phyloP scores from a whole-genome alignment of 1,284 basidiomycete genomes.

The Sporisorium exsertum region DNA sequence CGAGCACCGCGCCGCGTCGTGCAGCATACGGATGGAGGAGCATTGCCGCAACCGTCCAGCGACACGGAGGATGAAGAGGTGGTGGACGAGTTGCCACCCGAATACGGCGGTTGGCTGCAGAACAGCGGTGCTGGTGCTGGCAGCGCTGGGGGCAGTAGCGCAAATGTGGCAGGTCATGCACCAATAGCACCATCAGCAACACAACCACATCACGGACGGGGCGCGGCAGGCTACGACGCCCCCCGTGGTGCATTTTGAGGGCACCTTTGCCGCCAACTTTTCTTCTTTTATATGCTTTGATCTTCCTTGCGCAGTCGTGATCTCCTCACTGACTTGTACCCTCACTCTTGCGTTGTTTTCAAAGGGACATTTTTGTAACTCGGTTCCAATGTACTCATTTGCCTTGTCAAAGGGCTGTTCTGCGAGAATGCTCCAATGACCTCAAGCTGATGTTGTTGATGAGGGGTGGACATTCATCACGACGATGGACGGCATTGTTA shows the following conservation, averaged over 20 bases:
- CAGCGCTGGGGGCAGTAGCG: too few species aligned
- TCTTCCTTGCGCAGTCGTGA: background rate
- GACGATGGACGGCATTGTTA: background rate
- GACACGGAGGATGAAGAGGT: slow-evolving; percentile 50
- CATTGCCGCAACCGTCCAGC: slow-evolving; percentile 43
- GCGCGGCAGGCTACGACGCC: slow-evolving; percentile 3
- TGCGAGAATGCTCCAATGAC: background rate
- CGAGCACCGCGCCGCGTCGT: slow-evolving; percentile 28
- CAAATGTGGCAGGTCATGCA: background rate
- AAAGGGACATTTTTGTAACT: background rate
- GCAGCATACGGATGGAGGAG: slow-evolving; percentile 49
- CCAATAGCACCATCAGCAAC: background rate
- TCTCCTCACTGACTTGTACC: too few species aligned
- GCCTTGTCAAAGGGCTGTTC: background rate
- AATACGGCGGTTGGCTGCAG: slow-evolving; percentile 53
- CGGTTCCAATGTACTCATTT: background rate
- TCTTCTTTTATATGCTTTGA: background rate
- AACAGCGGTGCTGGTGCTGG: background rate
- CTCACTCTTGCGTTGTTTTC: background rate
- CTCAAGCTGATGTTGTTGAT: background rate
- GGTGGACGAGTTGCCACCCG: slow-evolving; percentile 50
- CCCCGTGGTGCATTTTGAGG: background rate
- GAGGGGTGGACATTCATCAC: background rate
- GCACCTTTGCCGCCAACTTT: background rate
- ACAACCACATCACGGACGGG: slow-evolving; percentile 3